phyloP scores from a whole-genome alignment of 148 eudicot genomes.

The Cornus kousa region DNA sequence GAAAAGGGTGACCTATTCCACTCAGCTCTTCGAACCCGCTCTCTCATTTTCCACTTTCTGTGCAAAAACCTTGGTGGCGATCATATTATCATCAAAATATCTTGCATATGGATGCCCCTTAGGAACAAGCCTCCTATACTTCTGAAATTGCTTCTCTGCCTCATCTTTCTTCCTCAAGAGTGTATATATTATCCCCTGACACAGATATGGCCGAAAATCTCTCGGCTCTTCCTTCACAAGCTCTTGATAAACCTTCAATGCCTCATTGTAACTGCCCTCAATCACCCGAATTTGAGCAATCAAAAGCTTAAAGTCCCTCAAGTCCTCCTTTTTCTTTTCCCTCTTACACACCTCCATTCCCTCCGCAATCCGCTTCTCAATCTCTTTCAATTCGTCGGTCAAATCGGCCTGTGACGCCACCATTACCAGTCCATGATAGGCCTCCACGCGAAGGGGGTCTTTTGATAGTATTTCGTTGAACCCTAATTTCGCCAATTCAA shows the following conservation, averaged over 20 bases:
- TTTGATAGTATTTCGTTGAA: constrained; percentile 55
- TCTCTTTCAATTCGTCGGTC: constrained; percentile 27
- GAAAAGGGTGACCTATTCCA: neutral
- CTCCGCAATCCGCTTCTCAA: constrained; percentile 44
- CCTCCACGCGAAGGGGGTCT: constrained; percentile 67
- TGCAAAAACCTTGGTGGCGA: constrained; percentile 63
- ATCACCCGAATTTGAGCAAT: constrained; percentile 75
- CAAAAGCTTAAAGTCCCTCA: constrained; percentile 81
- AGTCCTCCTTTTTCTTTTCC: constrained; percentile 52
- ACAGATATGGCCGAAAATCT: constrained; percentile 87
- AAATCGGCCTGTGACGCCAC: constrained; percentile 48
- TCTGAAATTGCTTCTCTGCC: constrained; percentile 73
- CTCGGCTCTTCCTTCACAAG: constrained; percentile 79
- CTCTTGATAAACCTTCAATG: constrained; percentile 78
- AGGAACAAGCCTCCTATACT: constrained; percentile 81
- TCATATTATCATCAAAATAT: constrained; percentile 78
- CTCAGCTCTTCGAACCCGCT: constrained; percentile 22
- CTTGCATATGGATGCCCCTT: constrained; percentile 74
- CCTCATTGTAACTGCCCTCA: constrained; percentile 58
- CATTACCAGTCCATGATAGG: constrained; percentile 78
- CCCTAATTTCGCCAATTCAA: constrained; percentile 45
- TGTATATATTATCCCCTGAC: constrained; percentile 91
- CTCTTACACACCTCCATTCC: constrained; percentile 54
- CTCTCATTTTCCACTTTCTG: constrained; percentile 68
- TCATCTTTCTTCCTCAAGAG: constrained; percentile 67